Conservation (phyloP, 805 yeast genomes). For the Metschnikowia shivogae region DNA sequence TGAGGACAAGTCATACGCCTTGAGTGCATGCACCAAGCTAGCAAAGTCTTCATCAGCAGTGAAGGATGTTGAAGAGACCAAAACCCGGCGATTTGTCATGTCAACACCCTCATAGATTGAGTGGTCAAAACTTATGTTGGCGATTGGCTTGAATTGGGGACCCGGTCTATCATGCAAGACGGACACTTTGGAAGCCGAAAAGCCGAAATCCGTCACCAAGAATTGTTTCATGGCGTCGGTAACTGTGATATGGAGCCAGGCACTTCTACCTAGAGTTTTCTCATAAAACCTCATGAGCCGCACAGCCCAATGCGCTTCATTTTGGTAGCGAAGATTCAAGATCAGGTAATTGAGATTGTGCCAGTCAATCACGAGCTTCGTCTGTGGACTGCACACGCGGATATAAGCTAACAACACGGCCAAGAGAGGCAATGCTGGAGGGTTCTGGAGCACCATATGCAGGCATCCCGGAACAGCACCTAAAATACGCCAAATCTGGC, state of each 20-base stretch:
- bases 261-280: conserved; percentile 52
- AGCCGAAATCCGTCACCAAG: conserved; percentile 51
- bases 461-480: conserved; percentile 56
- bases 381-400: conserved; percentile 44
- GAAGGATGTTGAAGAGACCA: conserved; percentile 87
- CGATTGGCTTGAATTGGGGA: conserved; percentile 54
- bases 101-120: conserved; percentile 26
- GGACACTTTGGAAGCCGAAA: conserved; percentile 43
- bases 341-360: conserved; percentile 90
- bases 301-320: conserved; percentile 59
- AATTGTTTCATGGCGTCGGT: conserved; percentile 67
- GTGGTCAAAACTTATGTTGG: conserved; percentile 23
- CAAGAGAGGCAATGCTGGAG: conserved; percentile 85
- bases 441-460: conserved; percentile 78
- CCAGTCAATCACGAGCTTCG: conserved; percentile 85
- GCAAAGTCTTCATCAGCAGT: conserved; percentile 92
- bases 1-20: conserved; percentile 44
- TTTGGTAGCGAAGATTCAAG: conserved; percentile 58
- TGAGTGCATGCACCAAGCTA: conserved; percentile 64
- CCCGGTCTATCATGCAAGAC: conserved; percentile 89
- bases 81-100: conserved; percentile 47
- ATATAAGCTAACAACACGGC: conserved; percentile 57
- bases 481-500: conserved; percentile 44
- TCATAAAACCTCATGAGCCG: conserved; percentile 61
- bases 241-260: conserved; percentile 75